Evolutionary conservation across 2,329 filamentous ascomycete genomes (phyloP).

Genomic region (Diaporthe citri): DNA sequence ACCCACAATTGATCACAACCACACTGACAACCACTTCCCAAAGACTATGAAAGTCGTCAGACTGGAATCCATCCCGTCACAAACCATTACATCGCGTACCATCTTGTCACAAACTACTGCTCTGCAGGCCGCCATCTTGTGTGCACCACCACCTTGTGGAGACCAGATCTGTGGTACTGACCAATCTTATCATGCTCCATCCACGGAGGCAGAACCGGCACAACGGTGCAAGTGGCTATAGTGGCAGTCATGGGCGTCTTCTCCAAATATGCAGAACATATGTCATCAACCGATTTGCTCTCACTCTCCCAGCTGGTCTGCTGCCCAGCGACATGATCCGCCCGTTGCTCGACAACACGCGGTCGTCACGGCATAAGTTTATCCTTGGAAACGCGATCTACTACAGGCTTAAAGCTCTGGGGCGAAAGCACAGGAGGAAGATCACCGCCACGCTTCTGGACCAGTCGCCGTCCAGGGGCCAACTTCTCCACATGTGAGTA

Average conservation of each 20-base stretch:
- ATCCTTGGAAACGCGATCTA: background rate
- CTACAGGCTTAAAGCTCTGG: background rate
- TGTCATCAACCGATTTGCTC: background rate
- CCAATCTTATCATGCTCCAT: background rate
- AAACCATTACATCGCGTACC: background rate
- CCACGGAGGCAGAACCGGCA: background rate
- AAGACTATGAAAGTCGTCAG: background rate
- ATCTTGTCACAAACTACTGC: background rate
- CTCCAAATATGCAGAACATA: background rate
- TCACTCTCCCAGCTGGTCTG: background rate
- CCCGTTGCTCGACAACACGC: background rate
- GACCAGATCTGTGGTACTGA: background rate
- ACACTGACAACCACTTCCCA: background rate
- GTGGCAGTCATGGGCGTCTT: background rate
- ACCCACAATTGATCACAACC: background rate
- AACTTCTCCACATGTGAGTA: background rate
- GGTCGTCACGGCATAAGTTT: background rate
- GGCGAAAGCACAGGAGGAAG: background rate
- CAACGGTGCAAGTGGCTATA: background rate
- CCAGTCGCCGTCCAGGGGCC: rapidly evolving
- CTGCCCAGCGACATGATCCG: background rate
- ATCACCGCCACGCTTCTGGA: background rate
- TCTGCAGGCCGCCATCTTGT: too few relatives aligned
- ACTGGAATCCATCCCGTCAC: background rate
- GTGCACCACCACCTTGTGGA: background rate